Percentiles rank a stretch among this genome's conserved stretches.
Evolutionary conservation across 176 grass and related monocot genomes (phyloP).

Genomic region (Avena sativa): DNA sequence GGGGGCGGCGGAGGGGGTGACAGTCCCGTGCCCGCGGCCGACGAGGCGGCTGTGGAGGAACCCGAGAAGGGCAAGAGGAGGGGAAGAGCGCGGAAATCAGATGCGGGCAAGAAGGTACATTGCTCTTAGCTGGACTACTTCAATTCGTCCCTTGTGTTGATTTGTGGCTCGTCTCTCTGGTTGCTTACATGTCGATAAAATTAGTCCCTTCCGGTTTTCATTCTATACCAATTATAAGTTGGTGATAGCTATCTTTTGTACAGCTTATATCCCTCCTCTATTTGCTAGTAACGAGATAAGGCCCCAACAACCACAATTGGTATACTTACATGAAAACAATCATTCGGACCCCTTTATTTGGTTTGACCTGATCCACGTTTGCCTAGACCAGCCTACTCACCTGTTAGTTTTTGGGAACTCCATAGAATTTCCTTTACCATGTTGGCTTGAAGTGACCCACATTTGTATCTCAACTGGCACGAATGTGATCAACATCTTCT

Average conservation of each 20-base stretch:
- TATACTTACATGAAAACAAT: neutral
- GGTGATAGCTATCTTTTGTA: neutral
- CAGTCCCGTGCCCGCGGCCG: slow-evolving; percentile 13
- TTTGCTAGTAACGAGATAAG: neutral
- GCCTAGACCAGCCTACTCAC: neutral
- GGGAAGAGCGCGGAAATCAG: slow-evolving; percentile 38
- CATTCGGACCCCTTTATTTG: neutral
- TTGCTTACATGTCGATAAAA: neutral
- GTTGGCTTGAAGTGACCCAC: neutral
- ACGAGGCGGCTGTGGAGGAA: slow-evolving; percentile 15
- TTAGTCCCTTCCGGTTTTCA: neutral
- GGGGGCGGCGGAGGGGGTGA: neutral
- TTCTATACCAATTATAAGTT: neutral
- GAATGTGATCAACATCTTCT: neutral
- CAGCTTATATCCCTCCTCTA: neutral
- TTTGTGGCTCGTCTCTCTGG: neutral
- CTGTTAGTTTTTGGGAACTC: neutral
- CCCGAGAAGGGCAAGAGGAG: slow-evolving; percentile 44
- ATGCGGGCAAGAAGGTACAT: slow-evolving; percentile 42
- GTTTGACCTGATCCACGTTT: neutral
- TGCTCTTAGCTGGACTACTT: neutral
- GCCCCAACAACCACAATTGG: neutral
- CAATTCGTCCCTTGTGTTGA: neutral
- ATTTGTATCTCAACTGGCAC: neutral
- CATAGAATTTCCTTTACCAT: neutral